These are phyloP conservation scores for Ogataea parapolymorpha DNA, from an alignment of 805 yeast species.

Conservation along the genomic window DNA sequence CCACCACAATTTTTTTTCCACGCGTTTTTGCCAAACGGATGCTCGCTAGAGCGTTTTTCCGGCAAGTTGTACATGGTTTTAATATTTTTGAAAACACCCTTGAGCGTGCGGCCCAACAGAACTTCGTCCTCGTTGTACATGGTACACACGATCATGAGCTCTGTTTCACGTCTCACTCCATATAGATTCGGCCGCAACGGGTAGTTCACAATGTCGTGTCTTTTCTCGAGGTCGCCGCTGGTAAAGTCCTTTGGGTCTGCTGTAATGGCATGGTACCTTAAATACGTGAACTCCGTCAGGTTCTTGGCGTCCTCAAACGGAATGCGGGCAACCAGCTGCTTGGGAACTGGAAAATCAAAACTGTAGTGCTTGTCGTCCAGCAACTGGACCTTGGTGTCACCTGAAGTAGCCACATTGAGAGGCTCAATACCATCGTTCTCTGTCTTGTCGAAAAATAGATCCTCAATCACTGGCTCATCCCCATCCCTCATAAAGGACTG, in stretches of 20 bases:
- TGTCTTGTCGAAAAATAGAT: constrained; percentile 12
- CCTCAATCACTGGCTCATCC: constrained; percentile 29
- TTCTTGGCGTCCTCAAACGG: constrained; percentile 38
- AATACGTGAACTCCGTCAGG: constrained; percentile 58
- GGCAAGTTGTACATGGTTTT: constrained; percentile 57
- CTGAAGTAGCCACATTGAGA: constrained; percentile 25
- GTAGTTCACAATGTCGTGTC: constrained; percentile 27
- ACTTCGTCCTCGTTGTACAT: constrained; percentile 89
- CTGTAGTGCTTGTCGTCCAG: constrained; percentile 69
- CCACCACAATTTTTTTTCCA: constrained; percentile 93
- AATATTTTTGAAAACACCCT: constrained; percentile 87
- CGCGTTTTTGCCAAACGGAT: constrained; percentile 85
- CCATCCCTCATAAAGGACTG: constrained; percentile 27
- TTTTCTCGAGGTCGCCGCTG: constrained; percentile 48
- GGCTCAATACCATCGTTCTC: constrained; percentile 14
- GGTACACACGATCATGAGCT: constrained; percentile 82
- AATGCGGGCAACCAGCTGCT: constrained; percentile 49
- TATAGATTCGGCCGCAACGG: constrained; percentile 74
- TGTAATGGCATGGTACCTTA: constrained; percentile 92
- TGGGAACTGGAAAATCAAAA: constrained; percentile 82
- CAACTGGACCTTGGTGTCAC: constrained; percentile 41
- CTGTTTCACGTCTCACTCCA: constrained; percentile 73
- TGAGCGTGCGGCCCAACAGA: constrained; percentile 75
- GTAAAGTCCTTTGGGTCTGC: constrained; percentile 80
- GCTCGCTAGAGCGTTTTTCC: constrained; percentile 42